These are phyloP conservation scores for apple (Malus domestica) DNA, from an alignment of 306 rosid genomes.

Conservation along the genomic window ASM211411v1 NC_041803.1:11150001-11150500, in stretches of 20 bases:
- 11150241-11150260: background rate
- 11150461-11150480: background rate
- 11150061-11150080: too few relatives aligned
- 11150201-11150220: background rate
- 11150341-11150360: background rate
- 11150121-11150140: background rate
- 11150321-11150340: background rate
- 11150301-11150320: background rate
- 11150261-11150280: background rate
- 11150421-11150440: slow-evolving; percentile 32
- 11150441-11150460: background rate
- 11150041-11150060: too few relatives aligned
- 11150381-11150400: background rate
- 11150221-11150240: background rate
- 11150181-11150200: background rate
- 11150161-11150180: background rate
- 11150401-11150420: slow-evolving; percentile 27
- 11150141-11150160: background rate
- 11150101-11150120: background rate
- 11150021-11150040: too few relatives aligned
- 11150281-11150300: too few relatives aligned
- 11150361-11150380: background rate
- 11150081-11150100: too few relatives aligned
- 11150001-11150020: too few relatives aligned
- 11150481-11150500: background rate